phyloP scores from a whole-genome alignment of 2,329 filamentous ascomycete genomes.

The Venturia pyrina region DNA sequence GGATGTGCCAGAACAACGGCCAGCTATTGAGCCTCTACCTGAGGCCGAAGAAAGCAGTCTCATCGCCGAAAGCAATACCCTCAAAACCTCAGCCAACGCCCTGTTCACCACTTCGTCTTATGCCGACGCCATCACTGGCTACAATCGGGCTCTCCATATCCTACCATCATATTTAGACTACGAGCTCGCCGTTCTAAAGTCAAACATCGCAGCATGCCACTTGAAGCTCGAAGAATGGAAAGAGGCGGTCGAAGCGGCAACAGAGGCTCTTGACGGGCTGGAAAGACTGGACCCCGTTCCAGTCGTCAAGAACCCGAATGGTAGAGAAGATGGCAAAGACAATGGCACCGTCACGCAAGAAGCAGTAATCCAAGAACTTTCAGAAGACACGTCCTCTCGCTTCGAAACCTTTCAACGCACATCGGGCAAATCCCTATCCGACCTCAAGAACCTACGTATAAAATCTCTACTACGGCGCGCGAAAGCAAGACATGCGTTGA shows the following conservation, averaged over 20 bases:
- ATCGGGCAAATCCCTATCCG: conserved; percentile 36
- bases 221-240: conserved; percentile 81
- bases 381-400: conserved; percentile 32
- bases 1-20: conserved; percentile 14
- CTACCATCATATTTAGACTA: conserved; percentile 82
- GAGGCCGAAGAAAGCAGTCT: conserved; percentile 31
- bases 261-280: conserved; percentile 61
- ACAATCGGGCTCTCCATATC: conserved; percentile 67
- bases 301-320: conserved; percentile 11
- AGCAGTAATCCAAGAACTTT: conserved; percentile 40
- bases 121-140: conserved; percentile 68
- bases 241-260: conserved; percentile 65
- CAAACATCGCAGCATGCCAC: conserved; percentile 84
- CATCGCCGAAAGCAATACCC: conserved; percentile 57
- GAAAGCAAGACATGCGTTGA: conserved; percentile 58
- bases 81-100: conserved; percentile 67
- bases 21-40: conserved; percentile 1
- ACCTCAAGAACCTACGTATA: conserved; percentile 66
- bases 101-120: conserved; percentile 67
- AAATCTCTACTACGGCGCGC: conserved; percentile 78
- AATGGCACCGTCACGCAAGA: conserved; percentile 22
- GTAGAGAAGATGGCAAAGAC: conserved; percentile 15
- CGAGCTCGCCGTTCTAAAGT: conserved; percentile 75
- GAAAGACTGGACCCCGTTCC: conserved; percentile 46
- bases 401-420: conserved; percentile 31